Percentiles rank a stretch among this genome's conserved stretches.
Evolutionary conservation across 2,329 filamentous ascomycete species (phyloP).

Genomic region (Arthrobotrys sphaeroides): DNA sequence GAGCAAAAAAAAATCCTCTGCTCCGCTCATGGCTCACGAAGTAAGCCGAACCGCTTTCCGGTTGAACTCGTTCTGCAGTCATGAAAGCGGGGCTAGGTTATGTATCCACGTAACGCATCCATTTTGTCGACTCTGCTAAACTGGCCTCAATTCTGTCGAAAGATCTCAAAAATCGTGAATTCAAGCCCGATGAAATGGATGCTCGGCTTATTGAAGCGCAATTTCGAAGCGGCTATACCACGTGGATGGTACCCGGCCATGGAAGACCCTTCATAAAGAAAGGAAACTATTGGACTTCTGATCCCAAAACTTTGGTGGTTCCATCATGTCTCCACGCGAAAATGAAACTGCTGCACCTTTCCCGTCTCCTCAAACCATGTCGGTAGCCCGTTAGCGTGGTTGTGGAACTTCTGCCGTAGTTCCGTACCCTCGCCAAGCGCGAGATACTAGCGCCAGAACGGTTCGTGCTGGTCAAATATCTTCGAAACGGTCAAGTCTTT

Average conservation of each 20-base stretch:
- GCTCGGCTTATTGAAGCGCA: background rate
- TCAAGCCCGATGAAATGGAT: background rate
- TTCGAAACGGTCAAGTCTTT: slow-evolving; percentile 2
- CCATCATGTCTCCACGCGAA: slow-evolving; percentile 13
- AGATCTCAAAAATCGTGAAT: background rate
- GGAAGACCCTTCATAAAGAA: background rate
- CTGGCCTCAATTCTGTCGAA: background rate
- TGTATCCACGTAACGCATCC: background rate
- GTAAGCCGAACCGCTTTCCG: slow-evolving; percentile 4
- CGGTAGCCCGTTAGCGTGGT: slow-evolving; percentile 34
- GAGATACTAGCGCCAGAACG: slow-evolving; percentile 27
- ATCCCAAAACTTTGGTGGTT: background rate
- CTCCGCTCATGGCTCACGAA: background rate
- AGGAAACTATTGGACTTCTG: background rate
- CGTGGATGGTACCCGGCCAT: background rate
- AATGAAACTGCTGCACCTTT: slow-evolving; percentile 26
- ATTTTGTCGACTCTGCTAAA: background rate
- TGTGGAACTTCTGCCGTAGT: slow-evolving; percentile 45
- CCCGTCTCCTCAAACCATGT: slow-evolving; percentile 17
- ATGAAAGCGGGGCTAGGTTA: slow-evolving; percentile 1
- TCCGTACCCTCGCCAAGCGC: slow-evolving; percentile 40
- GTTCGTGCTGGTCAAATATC: slow-evolving; percentile 19
- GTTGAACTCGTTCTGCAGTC: slow-evolving; percentile 2
- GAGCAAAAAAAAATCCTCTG: background rate
- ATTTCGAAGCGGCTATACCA: slow-evolving; percentile 20